Evolutionary conservation across 2,329 filamentous ascomycete species (phyloP), one percentile per base, ranked within the genome.

Genomic region (Alternaria gansuensis): DNA sequence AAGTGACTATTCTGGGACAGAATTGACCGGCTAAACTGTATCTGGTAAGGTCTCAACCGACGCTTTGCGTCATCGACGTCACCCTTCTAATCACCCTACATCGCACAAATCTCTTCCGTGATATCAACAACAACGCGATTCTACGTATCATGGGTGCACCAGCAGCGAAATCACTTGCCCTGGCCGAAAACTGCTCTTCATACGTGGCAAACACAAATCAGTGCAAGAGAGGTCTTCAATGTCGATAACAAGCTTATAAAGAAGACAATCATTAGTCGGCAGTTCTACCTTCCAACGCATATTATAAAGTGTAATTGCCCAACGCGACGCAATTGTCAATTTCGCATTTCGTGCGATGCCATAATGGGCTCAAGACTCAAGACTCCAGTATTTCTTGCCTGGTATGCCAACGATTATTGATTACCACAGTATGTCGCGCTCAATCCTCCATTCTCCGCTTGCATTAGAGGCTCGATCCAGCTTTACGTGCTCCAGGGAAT

Each of bases 401-500:
- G 37, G 11, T 40, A 13, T 24, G 21, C 5, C 14, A 14, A 13
- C 24, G 10, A 48, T 36, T 48, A n/a, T 36, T 34, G 13, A 48
- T 34, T 48, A 36, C 5, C 36, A 23, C 1, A 33, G 29, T 24
- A 34, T 17, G 2, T 1, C 1, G 11, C 11, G 21, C 4, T n/a
- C 2, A 0, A 31, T 10, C 10, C 7, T 23, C 44, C 17, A 17
- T n/a, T 3, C 4, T 13, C 6, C 6, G 26, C 24, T 34, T 31
- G 5, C 2, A 17, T n/a, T 21, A 48, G 9, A 58, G 43, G 21
- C 55, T 58, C 5, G 55, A 58, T 36, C 60, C 62, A 14, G 64
- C 56, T 24, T 49, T 60, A 3, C 14, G 28, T 14, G 66, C 63
- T 3, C 66, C 64, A 9, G 60, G 31, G 10, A 64, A 68, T 0